A percentile compares a stretch with the other conserved stretches of the same genome.
These are phyloP conservation scores for Lophium mytilinum DNA, from an alignment of 495 filamentous ascomycete genomes.

Conservation along the genomic window DNA sequence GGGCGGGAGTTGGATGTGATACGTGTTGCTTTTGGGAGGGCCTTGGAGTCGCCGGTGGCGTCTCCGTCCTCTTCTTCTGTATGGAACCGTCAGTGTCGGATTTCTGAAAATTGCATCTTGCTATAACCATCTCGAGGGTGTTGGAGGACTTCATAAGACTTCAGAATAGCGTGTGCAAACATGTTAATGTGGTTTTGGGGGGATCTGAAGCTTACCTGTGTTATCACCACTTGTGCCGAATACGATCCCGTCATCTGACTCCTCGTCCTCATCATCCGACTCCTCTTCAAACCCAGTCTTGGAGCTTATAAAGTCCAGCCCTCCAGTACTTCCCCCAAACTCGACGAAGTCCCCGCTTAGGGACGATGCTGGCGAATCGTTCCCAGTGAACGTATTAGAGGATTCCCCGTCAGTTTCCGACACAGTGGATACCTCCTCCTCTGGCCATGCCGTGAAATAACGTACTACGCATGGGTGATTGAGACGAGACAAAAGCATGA, in stretches of 20 bases:
- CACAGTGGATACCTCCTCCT: constrained; percentile 49
- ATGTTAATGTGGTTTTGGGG: too few species aligned
- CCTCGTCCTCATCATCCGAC: constrained; percentile 47
- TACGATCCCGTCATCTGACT: constrained; percentile 16
- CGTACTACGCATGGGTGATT: constrained; percentile 95
- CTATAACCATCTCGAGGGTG: too few species aligned
- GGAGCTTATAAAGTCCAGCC: constrained; percentile 88
- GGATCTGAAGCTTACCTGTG: constrained; percentile 6
- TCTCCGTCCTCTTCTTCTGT: constrained; percentile 10
- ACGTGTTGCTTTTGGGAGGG: constrained; percentile 13
- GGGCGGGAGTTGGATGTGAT: constrained; percentile 31
- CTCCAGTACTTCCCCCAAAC: constrained; percentile 59
- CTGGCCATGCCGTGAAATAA: constrained; percentile 92
- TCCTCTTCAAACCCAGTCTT: constrained; percentile 73
- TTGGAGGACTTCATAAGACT: too few species aligned
- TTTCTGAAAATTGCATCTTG: too few species aligned
- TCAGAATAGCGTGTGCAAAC: too few species aligned
- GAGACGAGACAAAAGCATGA: constrained; percentile 77
- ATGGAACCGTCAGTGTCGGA: not conserved
- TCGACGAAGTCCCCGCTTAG: constrained; percentile 38
- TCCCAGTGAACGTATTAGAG: constrained; percentile 27
- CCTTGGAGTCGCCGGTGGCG: not conserved
- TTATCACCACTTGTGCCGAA: constrained; percentile 11
- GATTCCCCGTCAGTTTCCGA: constrained; percentile 45
- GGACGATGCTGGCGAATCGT: constrained; percentile 14